These are phyloP conservation scores for Verticillium dahliae DNA, from an alignment of 2,329 filamentous ascomycete species.

Conservation along the genomic window DNA sequence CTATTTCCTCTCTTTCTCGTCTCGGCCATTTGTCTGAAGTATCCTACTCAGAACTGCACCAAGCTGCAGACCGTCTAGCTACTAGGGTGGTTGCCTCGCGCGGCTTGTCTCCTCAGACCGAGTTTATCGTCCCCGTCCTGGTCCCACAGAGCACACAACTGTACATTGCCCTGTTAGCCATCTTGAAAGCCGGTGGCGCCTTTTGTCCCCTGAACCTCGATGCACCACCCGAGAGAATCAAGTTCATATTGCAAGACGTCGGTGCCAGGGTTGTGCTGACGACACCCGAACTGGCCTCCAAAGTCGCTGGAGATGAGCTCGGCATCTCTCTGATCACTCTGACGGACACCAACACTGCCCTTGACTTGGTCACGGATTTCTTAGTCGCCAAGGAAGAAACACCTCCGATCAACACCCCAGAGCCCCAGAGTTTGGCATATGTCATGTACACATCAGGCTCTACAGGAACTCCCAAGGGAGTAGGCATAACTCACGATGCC, in stretches of 20 bases:
- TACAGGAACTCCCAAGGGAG: constrained; percentile 83
- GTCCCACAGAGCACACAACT: constrained; percentile 70
- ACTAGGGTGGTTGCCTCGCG: constrained; percentile 31
- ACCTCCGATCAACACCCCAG: not conserved
- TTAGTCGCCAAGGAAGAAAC: not conserved
- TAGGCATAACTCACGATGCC: constrained; percentile 72
- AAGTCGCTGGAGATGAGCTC: constrained; percentile 24
- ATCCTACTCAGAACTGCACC: constrained; percentile 59
- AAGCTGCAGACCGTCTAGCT: constrained; percentile 49
- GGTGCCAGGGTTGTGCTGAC: constrained; percentile 63
- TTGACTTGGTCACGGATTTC: not conserved
- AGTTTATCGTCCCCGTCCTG: constrained; percentile 62
- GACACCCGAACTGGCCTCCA: constrained; percentile 37
- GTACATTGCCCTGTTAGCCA: constrained; percentile 70
- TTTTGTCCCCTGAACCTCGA: constrained; percentile 83
- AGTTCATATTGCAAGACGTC: constrained; percentile 76
- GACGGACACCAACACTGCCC: constrained; percentile 25
- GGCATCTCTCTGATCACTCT: constrained; percentile 12
- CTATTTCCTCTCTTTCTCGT: constrained; percentile 57
- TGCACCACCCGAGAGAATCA: constrained; percentile 67
- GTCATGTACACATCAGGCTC: constrained; percentile 93
- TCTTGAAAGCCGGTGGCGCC: constrained; percentile 74
- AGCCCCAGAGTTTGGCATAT: constrained; percentile 58
- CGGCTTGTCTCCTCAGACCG: not conserved
- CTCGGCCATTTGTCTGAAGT: constrained; percentile 38